Base-by-base conservation (phyloP, 495 filamentous ascomycete genomes). In the Pseudoneurospora amorphoporcata region DNA sequence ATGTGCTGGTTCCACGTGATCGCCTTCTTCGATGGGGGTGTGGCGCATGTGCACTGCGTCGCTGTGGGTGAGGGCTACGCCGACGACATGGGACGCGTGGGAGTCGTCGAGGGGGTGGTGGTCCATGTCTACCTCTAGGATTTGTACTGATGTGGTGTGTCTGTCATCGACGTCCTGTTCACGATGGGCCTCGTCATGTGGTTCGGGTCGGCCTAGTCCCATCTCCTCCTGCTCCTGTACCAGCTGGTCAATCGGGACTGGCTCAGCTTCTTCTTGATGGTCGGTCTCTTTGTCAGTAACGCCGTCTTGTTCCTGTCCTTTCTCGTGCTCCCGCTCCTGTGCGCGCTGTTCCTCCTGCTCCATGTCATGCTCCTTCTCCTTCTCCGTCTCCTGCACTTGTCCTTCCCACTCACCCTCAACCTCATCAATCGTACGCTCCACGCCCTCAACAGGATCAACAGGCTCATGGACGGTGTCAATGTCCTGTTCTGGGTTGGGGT, bases 341-440 rank as follows among this genome's bases (percentile, higher is more conserved):
- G 41, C 72, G 5, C 5, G 29, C 10, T 35, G 39, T 8, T 68
- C 2, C 10, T 42, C 47, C 0, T 47, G 32, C n/a, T 8, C 17
- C n/a, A 29, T 32, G 0, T 42, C 8, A 16, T 35, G 35, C 4
- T 39, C 45, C 3, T 29, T 68, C 1, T 70, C 17, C 23, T 23
- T 23, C 23, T 23, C 23, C 23, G 23, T 23, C 23, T 23, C 23
- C 23, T 23, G 23, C 23, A 23, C 23, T 23, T 68, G 8, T 3
- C 19, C 72, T 4, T 68, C 69, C 12, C 71, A 70, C 29, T 75
- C 75, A 23, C 47, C n/a, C 41, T 69, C 45, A 10, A 75, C 9
- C 39, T 72, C 70, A 4, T 72, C 70, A 32, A 58, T 7, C 0
- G 45, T 47, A 47, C 0, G 4, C 47, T 10, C 23, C 47, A 1